These are phyloP conservation scores for Penicillium sp. DNA, from an alignment of 2,329 filamentous ascomycete species.

Conservation along the genomic window DNA sequence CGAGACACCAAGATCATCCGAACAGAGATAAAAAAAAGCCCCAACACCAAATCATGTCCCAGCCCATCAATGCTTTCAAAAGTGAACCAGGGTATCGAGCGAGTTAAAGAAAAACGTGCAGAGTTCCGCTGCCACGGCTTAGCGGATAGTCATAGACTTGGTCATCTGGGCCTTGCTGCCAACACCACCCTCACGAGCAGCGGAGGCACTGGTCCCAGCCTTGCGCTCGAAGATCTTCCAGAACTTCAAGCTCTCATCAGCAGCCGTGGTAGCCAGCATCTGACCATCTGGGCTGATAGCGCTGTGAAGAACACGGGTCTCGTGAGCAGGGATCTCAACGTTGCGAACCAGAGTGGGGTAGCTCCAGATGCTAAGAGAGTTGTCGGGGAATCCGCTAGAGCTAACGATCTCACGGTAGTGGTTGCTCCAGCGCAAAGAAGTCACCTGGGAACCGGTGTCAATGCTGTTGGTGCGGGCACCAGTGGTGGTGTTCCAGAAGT, in stretches of 20 bases:
- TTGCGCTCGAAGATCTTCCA: slow-evolving; percentile 99
- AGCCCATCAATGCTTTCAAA: slow-evolving; percentile 24
- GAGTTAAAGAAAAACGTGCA: slow-evolving; percentile 3
- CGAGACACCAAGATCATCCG: neutral
- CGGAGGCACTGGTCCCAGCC: slow-evolving; percentile 68
- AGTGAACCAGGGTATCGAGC: slow-evolving; percentile 23
- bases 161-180: slow-evolving; percentile 80
- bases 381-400: slow-evolving; percentile 98
- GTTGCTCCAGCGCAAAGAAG: slow-evolving; percentile 92
- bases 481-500: slow-evolving; percentile 99
- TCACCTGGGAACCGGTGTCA: slow-evolving; percentile 96
- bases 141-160: slow-evolving; percentile 95
- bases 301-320: slow-evolving; percentile 94
- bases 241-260: slow-evolving; percentile 97
- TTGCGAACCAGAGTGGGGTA: slow-evolving; percentile 97
- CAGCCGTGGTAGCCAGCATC: slow-evolving; percentile 93
- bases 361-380: slow-evolving; percentile 98
- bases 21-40: slow-evolving; percentile 1
- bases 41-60: slow-evolving; percentile 20
- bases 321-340: slow-evolving; percentile 95
- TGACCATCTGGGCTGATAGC: slow-evolving; percentile 96
- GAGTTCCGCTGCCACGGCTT: slow-evolving; percentile 34
- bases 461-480: slow-evolving; percentile 98
- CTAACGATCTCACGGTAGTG: slow-evolving; percentile 98
- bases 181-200: slow-evolving; percentile 64